Conservation (phyloP, 805 yeast species). For the Vanderwaltozyma tropicalis region DNA sequence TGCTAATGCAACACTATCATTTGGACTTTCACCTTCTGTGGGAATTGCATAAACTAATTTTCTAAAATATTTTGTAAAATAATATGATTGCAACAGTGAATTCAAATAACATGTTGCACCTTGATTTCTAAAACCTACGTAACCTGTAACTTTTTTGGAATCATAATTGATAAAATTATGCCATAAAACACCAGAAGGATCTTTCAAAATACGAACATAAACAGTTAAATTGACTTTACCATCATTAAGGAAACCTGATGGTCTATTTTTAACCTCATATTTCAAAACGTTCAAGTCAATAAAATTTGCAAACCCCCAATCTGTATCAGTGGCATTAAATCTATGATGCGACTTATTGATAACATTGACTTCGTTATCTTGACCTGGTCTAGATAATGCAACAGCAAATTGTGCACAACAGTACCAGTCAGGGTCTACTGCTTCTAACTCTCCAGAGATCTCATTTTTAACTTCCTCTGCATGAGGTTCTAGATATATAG, state of each 20-base stretch:
- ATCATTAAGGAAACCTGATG: conserved; percentile 37
- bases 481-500: conserved; percentile 74
- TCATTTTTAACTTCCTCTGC: conserved; percentile 18
- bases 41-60: conserved; percentile 85
- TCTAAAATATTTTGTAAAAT: conserved; percentile 72
- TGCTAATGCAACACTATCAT: conserved; percentile 65
- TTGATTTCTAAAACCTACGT: conserved; percentile 86
- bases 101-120: conserved; percentile 98
- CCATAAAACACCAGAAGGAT: conserved; percentile 92
- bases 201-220: conserved; percentile 66
- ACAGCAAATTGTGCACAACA: conserved; percentile 88
- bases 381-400: conserved; percentile 67
- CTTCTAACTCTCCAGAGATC: conserved; percentile 18
- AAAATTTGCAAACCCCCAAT: conserved; percentile 92
- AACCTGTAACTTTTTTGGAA: conserved; percentile 80
- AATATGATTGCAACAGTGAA: conserved; percentile 83
- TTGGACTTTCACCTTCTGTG: conserved; percentile 46
- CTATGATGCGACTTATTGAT: conserved; percentile 66
- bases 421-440: conserved; percentile 53
- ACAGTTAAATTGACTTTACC: conserved; percentile 63
- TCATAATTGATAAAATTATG: conserved; percentile 76
- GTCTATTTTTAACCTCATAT: conserved; percentile 29
- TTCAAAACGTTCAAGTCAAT: conserved; percentile 45
- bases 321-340: conserved; percentile 64
- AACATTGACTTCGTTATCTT: conserved; percentile 48